Conservation (phyloP, 768 basidiomycete species). For the Leccinum barrowsii region DNA sequence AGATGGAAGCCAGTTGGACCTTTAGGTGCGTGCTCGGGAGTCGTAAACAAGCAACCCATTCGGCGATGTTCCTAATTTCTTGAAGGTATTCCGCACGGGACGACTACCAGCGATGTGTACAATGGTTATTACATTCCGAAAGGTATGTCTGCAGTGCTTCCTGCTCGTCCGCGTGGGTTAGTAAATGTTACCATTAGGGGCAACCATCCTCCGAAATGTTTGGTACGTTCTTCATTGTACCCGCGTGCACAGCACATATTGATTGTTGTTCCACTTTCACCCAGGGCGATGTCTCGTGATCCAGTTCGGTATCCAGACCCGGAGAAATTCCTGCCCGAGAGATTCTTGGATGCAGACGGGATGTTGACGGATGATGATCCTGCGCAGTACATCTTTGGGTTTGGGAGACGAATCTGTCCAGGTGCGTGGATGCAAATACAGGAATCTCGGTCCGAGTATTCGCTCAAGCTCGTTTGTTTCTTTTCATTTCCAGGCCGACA, state of each 20-base stretch:
- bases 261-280: background rate
- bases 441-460: background rate
- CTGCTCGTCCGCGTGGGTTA: background rate
- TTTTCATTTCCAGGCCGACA: background rate
- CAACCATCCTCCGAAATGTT: background rate
- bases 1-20: background rate
- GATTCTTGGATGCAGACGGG: background rate
- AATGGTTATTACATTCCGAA: slow-evolving; percentile 48
- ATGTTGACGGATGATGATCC: background rate
- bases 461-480: background rate
- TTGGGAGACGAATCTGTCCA: background rate
- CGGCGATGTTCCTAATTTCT: background rate
- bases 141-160: slow-evolving; percentile 22
- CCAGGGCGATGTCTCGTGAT: background rate
- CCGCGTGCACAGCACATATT: no score
- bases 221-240: background rate
- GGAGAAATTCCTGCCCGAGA: background rate
- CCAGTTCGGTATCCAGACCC: background rate
- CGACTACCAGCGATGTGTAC: slow-evolving; percentile 38
- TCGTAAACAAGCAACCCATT: background rate
- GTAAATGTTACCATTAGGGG: background rate
- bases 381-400: background rate
- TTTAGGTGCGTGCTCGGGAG: background rate
- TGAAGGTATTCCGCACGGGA: slow-evolving; percentile 19
- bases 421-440: background rate